Base-by-base conservation (phyloP, 2,329 filamentous ascomycete species). In the Tolypocladium guangdongense region DNA sequence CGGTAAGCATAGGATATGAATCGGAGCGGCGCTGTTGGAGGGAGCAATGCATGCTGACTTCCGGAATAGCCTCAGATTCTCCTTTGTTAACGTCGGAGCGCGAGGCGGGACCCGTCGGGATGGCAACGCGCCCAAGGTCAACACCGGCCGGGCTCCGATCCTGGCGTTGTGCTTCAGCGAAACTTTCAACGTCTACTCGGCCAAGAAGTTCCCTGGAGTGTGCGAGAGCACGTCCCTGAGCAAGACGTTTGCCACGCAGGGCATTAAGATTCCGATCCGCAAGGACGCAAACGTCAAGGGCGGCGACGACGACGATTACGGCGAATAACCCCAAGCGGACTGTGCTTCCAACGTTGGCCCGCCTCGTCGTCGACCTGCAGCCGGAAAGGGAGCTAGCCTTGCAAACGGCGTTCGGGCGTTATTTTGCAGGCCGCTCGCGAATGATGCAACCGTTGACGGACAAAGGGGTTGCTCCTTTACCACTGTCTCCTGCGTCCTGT, bases 171-270 rank as follows among this genome's bases (percentile, higher is more conserved):
- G 84, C 62, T 97, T 92, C 71, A 95, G 88, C 49, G 87, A 95
- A 5, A 79, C 84, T 3, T 97, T 99, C 75, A 88, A 90, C 52
- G 93, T 99, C 33, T 97, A 87, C 71, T 95, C 89, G 2, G 93
- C 93, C 49, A 99, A 99, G 78, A 96, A 96, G 65, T 99, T 99
- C 69, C 93, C 93, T 0, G 93, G 93, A 41, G 93, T 99, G 1
- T 96, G 95, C 54, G 92, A 97, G 67, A 95, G 88, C 68, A 99
- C 93, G 0, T 72, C 83, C 4, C 74, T 97, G 20, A 96, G 91
- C 77, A 96, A 95, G 69, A 88, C 84, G 57, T 97, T 99, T 71
- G 92, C 93, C 4, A 78, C 82, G 1, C 93, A 99, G 65, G 93
- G 93, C 27, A 95, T 96, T 71, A 96, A 96, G 71, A 96, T 97